Evolutionary conservation across 805 yeast species (phyloP).

Genomic region (Vanderwaltozyma verrucispora): DNA sequence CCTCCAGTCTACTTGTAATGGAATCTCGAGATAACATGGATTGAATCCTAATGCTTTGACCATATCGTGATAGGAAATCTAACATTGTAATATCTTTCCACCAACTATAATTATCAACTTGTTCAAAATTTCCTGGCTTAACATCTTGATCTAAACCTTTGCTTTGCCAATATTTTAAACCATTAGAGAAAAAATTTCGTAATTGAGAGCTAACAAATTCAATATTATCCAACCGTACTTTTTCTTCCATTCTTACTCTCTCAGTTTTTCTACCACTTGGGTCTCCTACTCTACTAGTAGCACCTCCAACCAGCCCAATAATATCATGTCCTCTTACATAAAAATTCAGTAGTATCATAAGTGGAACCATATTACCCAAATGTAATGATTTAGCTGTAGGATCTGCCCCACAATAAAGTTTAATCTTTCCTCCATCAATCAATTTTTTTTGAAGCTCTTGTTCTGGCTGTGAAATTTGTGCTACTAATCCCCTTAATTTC

Average conservation of each 20-base stretch:
- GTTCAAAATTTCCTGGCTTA: slow-evolving; percentile 31
- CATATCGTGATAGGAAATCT: slow-evolving; percentile 67
- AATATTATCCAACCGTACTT: slow-evolving; percentile 47
- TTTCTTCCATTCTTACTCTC: slow-evolving; percentile 46
- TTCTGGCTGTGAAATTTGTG: slow-evolving; percentile 26
- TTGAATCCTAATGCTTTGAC: slow-evolving; percentile 67
- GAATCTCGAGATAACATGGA: slow-evolving; percentile 88
- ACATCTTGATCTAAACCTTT: slow-evolving; percentile 28
- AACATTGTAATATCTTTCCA: slow-evolving; percentile 71
- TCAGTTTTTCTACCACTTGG: slow-evolving; percentile 88
- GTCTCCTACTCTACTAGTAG: slow-evolving; percentile 93
- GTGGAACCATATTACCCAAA: slow-evolving; percentile 81
- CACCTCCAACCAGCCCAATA: slow-evolving; percentile 85
- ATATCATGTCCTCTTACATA: slow-evolving; percentile 74
- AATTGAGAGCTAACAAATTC: slow-evolving; percentile 52
- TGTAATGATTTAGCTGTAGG: slow-evolving; percentile 89
- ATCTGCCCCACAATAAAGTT: slow-evolving; percentile 89
- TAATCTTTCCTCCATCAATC: slow-evolving; percentile 30
- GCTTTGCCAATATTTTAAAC: slow-evolving; percentile 46
- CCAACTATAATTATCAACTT: slow-evolving; percentile 71
- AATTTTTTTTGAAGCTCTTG: slow-evolving; percentile 7
- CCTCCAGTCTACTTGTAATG: slow-evolving; percentile 58
- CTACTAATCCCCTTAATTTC: slow-evolving; percentile 20
- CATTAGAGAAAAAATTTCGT: slow-evolving; percentile 47
- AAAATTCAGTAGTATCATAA: slow-evolving; percentile 78